These are phyloP conservation scores for Mollisiaceae sp. DNA, from an alignment of 2,329 filamentous ascomycete species.

Conservation along the genomic window DNA sequence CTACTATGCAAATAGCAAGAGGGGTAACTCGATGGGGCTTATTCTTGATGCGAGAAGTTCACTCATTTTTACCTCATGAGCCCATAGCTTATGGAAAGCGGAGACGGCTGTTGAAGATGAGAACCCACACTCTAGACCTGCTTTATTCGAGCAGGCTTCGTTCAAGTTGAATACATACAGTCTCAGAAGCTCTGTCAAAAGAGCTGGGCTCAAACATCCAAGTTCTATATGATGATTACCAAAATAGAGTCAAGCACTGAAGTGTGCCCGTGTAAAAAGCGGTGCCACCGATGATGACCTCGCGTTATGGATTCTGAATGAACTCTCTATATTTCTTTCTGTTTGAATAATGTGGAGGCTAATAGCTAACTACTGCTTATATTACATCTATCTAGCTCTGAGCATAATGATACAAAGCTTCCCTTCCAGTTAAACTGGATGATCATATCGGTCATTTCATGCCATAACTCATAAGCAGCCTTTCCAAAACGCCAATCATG, in stretches of 20 bases:
- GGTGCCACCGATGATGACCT: conserved; percentile 50
- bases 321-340: neutral
- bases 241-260: conserved; percentile 99
- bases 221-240: conserved; percentile 80
- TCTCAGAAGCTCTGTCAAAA: conserved; percentile 69
- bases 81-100: conserved; percentile 62
- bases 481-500: conserved; percentile 12
- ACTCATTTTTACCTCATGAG: conserved; percentile 49
- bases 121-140: conserved; percentile 38
- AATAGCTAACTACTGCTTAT: conserved; percentile 20
- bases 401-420: conserved; percentile 24
- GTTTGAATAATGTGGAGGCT: neutral
- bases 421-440: conserved; percentile 13
- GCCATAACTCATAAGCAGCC: conserved; percentile 29
- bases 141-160: conserved; percentile 44
- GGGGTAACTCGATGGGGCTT: conserved; percentile 99
- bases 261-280: conserved; percentile 51
- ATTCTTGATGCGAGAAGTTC: conserved; percentile 98
- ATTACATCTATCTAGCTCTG: conserved; percentile 20
- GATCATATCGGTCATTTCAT: conserved; percentile 25
- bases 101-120: conserved; percentile 38
- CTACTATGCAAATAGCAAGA: conserved; percentile 42
- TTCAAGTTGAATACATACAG: conserved; percentile 33
- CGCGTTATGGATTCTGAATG: conserved; percentile 56
- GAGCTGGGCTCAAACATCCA: conserved; percentile 62